Base-by-base conservation (phyloP, 1,284 basidiomycete genomes). In the Ganoderma lucidum region DNA sequence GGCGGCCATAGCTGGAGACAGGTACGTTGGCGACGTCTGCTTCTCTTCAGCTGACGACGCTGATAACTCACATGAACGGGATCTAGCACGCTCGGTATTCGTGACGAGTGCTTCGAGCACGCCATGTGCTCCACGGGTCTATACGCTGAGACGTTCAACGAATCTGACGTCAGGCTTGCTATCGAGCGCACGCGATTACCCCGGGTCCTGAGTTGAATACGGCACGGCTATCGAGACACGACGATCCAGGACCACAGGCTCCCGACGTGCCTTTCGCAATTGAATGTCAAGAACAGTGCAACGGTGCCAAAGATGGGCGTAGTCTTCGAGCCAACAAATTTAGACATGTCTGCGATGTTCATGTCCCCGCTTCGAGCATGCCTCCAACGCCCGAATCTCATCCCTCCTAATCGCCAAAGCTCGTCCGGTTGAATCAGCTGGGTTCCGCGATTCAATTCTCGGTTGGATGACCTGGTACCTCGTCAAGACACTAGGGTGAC, bases 41-140 rank as follows among this genome's bases (percentile, higher is more conserved):
- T 32, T 62, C 61, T 62, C 44, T 45, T 30, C 61, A 45, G 61
- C 42, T 62, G 61, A 62, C 61, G 42, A 19, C 30, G 37, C 37
- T 35, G 62, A 63, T 53, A 37, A 15, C 48, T 53, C n/a, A 62
- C 61, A 51, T 51, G 53, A 17, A 56, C 28, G 6, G 30, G 53
- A 56, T 19, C 6, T 35, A 56, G 53, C 6, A 35, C 30, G 53
- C 53, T 32, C 53, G 53, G 28, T 15, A 17, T 55, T 32, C 28
- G 14, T 14, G 15, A 53, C 28, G 28, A 32, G 10, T 10, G 51
- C 51, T 30, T 55, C 51, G 12, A 15, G 12, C 28, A 55, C 51
- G 12, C 28, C 10, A 32, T 35, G 53, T 9, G 23, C 48, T 14
- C 23, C 48, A 14, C 23, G 48, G 8, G 9, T 28, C 48, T 23